These are phyloP conservation scores for Diaporthe vaccinii DNA, from an alignment of 2,329 filamentous ascomycete genomes.

Conservation along the genomic window DNA sequence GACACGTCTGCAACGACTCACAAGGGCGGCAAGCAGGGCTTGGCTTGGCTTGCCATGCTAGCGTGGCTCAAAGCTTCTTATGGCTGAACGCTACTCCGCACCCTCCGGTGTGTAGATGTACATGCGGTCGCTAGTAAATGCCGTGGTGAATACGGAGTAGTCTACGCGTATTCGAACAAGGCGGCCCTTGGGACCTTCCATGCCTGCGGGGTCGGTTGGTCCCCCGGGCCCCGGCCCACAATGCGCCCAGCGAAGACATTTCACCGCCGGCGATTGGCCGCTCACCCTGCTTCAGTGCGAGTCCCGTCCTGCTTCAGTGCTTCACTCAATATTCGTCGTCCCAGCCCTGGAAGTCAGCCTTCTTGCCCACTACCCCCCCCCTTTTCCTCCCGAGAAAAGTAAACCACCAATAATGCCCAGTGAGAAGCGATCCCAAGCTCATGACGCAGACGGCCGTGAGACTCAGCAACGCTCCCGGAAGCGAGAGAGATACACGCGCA, in stretches of 20 bases:
- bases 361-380: not conserved
- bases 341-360: slow-evolving; percentile 3
- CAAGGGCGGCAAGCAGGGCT: slow-evolving; percentile 4
- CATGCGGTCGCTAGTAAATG: not conserved
- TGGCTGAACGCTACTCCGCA: not conserved
- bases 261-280: slow-evolving; percentile 18
- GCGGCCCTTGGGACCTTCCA: not conserved
- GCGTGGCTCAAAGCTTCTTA: not conserved
- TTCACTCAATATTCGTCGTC: not conserved
- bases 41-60: slow-evolving; percentile 14
- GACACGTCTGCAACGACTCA: slow-evolving; percentile 17
- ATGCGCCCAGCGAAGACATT: slow-evolving; percentile 10
- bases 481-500: slow-evolving; percentile 19
- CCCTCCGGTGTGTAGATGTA: not conserved
- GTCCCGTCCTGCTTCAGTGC: slow-evolving; percentile 10
- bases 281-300: not conserved
- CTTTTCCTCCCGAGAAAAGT: not conserved
- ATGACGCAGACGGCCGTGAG: slow-evolving; percentile 20
- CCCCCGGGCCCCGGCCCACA: slow-evolving; percentile 20
- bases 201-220: not conserved
- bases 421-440: slow-evolving; percentile 1
- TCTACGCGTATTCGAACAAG: not conserved
- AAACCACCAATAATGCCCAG: slow-evolving; percentile 11
- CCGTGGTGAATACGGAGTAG: not conserved
- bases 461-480: slow-evolving; percentile 15